Percentiles rank a stretch among this genome's conserved stretches.
Evolutionary conservation across 192 early-diverging fungal species (phyloP).

Genomic region (Physocladia obscura): DNA sequence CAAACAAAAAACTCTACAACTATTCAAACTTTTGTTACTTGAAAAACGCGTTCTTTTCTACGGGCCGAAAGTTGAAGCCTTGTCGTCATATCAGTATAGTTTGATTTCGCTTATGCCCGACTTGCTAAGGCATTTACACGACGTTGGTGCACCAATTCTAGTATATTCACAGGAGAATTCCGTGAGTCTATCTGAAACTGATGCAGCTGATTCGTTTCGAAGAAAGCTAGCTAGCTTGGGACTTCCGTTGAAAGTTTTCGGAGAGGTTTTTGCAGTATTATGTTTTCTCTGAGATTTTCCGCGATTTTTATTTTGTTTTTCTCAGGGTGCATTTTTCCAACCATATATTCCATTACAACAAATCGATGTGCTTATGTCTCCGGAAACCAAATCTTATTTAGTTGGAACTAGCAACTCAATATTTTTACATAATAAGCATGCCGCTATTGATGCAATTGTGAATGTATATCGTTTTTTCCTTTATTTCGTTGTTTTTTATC

Average conservation of each 20-base stretch:
- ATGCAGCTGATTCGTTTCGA: not conserved
- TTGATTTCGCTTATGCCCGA: constrained; percentile 73
- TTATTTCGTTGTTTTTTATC: not conserved
- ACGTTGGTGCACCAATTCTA: constrained; percentile 52
- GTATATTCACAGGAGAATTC: constrained; percentile 8
- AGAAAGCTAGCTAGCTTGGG: constrained; percentile 42
- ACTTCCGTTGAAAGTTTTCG: constrained; percentile 57
- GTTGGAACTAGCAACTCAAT: constrained; percentile 80
- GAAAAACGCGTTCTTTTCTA: constrained; percentile 80
- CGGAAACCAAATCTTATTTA: constrained; percentile 66
- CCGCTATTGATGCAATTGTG: constrained; percentile 70
- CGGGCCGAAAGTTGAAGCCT: constrained; percentile 75
- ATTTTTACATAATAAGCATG: constrained; percentile 73
- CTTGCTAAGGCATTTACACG: constrained; percentile 46
- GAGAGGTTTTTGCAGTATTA: constrained; percentile 14
- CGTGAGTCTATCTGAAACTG: not conserved
- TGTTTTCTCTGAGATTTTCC: not conserved
- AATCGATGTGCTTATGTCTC: constrained; percentile 71
- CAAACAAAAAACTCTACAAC: constrained; percentile 70
- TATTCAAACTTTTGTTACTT: constrained; percentile 74
- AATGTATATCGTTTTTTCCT: constrained; percentile 58
- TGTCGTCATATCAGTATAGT: constrained; percentile 78
- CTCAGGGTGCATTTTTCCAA: constrained; percentile 73
- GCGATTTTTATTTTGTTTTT: not conserved
- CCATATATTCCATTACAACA: constrained; percentile 83